Conservation (phyloP, 2,329 filamentous ascomycete genomes). For the Phaeosphaeria sp. region DNA sequence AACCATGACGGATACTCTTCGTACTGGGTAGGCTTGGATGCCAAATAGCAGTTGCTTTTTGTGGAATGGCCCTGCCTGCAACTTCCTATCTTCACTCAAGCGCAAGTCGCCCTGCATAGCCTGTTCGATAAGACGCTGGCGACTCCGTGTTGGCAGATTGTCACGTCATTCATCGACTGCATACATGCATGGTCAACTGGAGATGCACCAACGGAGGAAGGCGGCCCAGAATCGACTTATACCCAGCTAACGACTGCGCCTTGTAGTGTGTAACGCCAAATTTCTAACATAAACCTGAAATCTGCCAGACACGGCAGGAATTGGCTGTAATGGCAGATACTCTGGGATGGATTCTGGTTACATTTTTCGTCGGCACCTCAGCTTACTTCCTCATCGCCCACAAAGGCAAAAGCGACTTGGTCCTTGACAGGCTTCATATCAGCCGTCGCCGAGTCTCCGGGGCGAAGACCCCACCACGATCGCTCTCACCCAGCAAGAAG, state of each 20-base stretch:
- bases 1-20: slow-evolving; percentile 4
- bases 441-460: slow-evolving; percentile 54
- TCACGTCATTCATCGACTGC: slow-evolving; percentile 6
- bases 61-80: slow-evolving; percentile 8
- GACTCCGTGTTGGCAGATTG: not conserved
- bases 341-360: slow-evolving; percentile 36
- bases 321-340: slow-evolving; percentile 23
- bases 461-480: slow-evolving; percentile 60
- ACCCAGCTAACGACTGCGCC: not conserved
- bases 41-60: slow-evolving; percentile 16
- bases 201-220: not conserved
- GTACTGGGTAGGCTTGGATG: slow-evolving; percentile 10
- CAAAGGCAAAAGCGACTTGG: slow-evolving; percentile 47
- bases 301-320: not conserved
- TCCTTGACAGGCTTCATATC: slow-evolving; percentile 50
- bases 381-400: slow-evolving; percentile 35
- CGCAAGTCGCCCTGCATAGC: slow-evolving; percentile 12
- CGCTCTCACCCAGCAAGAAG: slow-evolving; percentile 58
- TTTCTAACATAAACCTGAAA: not conserved
- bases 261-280: not conserved
- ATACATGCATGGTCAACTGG: not conserved
- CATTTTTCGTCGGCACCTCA: slow-evolving; percentile 39
- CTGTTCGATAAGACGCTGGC: slow-evolving; percentile 16
- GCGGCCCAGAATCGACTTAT: not conserved
- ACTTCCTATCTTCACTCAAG: slow-evolving; percentile 16